These are phyloP conservation scores for Aspergillus carbonarius DNA, from an alignment of 2,329 filamentous ascomycete species.

Conservation along the genomic window DNA sequence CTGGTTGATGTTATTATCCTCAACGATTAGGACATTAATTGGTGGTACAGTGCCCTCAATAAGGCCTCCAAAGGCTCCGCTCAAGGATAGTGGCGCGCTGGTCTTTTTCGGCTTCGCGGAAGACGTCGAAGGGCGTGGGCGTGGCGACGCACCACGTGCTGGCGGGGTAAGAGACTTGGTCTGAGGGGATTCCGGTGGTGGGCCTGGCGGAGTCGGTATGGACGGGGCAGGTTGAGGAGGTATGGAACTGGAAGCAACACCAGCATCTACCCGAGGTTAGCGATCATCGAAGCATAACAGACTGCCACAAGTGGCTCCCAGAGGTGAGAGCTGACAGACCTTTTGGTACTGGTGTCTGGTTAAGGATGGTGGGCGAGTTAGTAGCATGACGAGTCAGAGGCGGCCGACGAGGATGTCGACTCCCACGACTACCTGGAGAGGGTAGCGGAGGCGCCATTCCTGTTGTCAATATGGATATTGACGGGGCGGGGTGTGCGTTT, in stretches of 20 bases:
- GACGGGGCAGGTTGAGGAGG: constrained; percentile 29
- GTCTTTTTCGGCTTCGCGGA: constrained; percentile 36
- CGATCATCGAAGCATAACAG: background rate
- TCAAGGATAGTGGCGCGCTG: constrained; percentile 30
- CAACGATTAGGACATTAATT: constrained; percentile 95
- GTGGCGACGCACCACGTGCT: constrained; percentile 49
- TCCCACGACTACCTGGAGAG: constrained; percentile 70
- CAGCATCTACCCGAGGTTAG: constrained; percentile 26
- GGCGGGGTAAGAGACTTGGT: constrained; percentile 36
- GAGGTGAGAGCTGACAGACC: constrained; percentile 34
- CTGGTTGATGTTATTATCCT: constrained; percentile 98
- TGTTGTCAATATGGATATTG: constrained; percentile 77
- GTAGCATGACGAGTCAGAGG: constrained; percentile 70
- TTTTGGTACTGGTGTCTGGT: constrained; percentile 47
- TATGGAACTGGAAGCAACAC: constrained; percentile 24
- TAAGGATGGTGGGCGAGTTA: constrained; percentile 71
- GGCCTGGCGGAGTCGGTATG: constrained; percentile 35
- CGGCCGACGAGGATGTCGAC: constrained; percentile 58
- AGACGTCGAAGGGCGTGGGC: constrained; percentile 32
- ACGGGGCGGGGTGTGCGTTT: constrained; percentile 52
- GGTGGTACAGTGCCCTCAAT: constrained; percentile 84
- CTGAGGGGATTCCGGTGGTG: constrained; percentile 39
- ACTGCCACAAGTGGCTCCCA: constrained; percentile 9
- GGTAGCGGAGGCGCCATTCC: constrained; percentile 78
- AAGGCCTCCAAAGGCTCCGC: constrained; percentile 56